Evolutionary conservation across 2,329 filamentous ascomycete species (phyloP).

Genomic region (Aspergillus sp.): DNA sequence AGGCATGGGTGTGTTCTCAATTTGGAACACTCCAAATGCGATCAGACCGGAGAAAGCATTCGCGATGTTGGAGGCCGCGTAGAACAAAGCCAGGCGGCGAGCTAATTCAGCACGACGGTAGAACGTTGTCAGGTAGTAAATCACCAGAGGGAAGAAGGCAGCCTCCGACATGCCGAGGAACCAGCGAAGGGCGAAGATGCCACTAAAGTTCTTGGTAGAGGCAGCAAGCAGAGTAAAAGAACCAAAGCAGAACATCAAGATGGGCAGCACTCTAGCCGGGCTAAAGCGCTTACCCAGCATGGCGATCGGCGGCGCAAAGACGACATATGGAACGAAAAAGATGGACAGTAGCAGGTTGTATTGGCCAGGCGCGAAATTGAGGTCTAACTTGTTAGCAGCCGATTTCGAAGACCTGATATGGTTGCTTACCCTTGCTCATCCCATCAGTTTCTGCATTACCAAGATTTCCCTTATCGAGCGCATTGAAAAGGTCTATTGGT

Average conservation of each 20-base stretch:
- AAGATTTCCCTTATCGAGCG: constrained; percentile 55
- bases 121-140: constrained; percentile 68
- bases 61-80: constrained; percentile 75
- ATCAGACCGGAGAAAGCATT: constrained; percentile 47
- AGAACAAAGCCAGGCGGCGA: constrained; percentile 72
- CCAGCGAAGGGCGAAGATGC: constrained; percentile 70
- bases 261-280: constrained; percentile 65
- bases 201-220: constrained; percentile 63
- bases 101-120: constrained; percentile 74
- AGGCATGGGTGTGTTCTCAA: constrained; percentile 40
- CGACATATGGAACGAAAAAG: constrained; percentile 6
- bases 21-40: constrained; percentile 49
- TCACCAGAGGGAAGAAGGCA: constrained; percentile 72
- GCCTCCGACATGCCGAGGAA: constrained; percentile 71
- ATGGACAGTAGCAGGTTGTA: constrained; percentile 64
- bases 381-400: constrained; percentile 33
- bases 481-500: constrained; percentile 58
- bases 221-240: constrained; percentile 65
- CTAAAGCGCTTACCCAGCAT: constrained; percentile 73
- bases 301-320: constrained; percentile 68
- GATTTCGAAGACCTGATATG: no score
- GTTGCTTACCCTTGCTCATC: constrained; percentile 42
- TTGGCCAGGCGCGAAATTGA: constrained; percentile 64
- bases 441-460: constrained; percentile 64
- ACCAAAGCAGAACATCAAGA: constrained; percentile 72